These are phyloP conservation scores for Globisporangium nodosum DNA, from an alignment of 352 stramenopile genomes.

Conservation along the genomic window DNA sequence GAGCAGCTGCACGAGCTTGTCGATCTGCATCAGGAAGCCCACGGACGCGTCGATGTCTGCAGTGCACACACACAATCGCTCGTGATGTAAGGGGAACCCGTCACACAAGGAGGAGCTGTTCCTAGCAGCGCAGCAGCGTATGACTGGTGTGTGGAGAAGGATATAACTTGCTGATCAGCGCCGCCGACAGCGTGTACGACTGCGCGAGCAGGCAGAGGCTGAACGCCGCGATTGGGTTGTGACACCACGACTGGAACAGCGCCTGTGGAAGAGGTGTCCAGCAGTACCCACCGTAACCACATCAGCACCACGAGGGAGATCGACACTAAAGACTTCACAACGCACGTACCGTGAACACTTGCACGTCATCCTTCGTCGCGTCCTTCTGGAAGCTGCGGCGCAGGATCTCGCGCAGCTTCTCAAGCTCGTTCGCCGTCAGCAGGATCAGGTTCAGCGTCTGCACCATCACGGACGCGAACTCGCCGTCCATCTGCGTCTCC, in stretches of 20 bases:
- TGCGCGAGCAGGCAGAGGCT: constrained; percentile 97
- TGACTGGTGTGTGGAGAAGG: constrained; percentile 21
- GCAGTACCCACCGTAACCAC: background rate
- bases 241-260: constrained; percentile 93
- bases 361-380: constrained; percentile 65
- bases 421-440: constrained; percentile 97
- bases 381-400: constrained; percentile 70
- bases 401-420: constrained; percentile 75
- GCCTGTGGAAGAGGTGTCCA: constrained; percentile 23
- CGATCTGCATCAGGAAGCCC: constrained; percentile 98
- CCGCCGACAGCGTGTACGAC: constrained; percentile 96
- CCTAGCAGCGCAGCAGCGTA: background rate
- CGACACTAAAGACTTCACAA: background rate
- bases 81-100: constrained; percentile 31
- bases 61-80: constrained; percentile 24
- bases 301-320: background rate
- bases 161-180: constrained; percentile 95
- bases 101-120: background rate
- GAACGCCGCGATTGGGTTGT: constrained; percentile 97
- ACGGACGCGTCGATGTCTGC: constrained; percentile 96
- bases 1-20: constrained; percentile 99
- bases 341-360: constrained; percentile 66
- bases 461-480: constrained; percentile 99
- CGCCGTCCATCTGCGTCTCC: constrained; percentile 63
- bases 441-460: constrained; percentile 99